Evolutionary conservation across 1,284 basidiomycete genomes (phyloP), one percentile per base, ranked within the genome.

Genomic region (Ceratobasidium sp.): DNA sequence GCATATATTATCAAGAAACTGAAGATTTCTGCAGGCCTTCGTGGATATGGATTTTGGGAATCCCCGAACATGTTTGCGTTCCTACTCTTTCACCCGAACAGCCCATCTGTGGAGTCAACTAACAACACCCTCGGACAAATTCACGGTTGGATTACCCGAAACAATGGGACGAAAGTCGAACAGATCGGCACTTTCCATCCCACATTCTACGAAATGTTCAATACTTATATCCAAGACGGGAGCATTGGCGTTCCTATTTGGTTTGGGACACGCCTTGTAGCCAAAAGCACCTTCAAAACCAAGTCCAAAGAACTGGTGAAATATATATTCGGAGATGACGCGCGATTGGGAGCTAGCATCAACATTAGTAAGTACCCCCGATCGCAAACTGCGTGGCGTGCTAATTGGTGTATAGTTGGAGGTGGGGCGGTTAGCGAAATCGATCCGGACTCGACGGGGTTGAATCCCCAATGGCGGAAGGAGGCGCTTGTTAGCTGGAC

Each of bases 401-500:
- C 43, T 17, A 4, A 45, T 8, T 15, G 29, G 10, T 8, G 25
- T 45, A 6, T 12, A 80, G 72, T 82, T 10, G 78, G 76, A 10
- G 81, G 82, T 0, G 82, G 82, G 2, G 79, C 74, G 25, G 81
- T 82, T 7, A 76, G 77, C 12, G 72, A 76, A 25, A 73, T 77
- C 1, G 73, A 78, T 52, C 77, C 80, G 0, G 74, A 77, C 47
- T 79, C 80, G 3, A 77, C 76, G 8, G 81, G 81, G 12, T 67
- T 83, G 31, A 80, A 82, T 71, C 82, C 82, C 5, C 79, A 78
- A 1, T 83, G 82, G 82, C 76, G 82, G 3, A 75, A 77, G 10
- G 43, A 35, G 31, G 78, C 80, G 1, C 47, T 83, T 22, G 73
- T 76, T 7, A 75, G 80, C 52, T 68, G 75, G 7, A 42, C 73